phyloP scores from a whole-genome alignment of 371 early-diverging fungal species.

The Capillidium rhysosporum region DNA sequence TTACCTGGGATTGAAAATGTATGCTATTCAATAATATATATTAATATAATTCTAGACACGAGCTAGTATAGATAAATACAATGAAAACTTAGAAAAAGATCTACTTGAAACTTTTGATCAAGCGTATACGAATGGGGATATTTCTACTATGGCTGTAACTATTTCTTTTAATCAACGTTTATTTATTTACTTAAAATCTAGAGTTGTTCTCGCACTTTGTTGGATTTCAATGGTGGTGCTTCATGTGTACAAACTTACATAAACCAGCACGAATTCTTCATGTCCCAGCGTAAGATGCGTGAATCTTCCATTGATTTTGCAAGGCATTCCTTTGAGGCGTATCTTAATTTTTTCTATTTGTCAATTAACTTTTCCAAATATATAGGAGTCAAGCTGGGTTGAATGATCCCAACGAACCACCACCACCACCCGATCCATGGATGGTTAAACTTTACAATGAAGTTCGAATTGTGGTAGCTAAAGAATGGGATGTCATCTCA shows the following conservation, averaged over 20 bases:
- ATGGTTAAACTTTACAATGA: slow-evolving; percentile 63
- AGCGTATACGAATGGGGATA: slow-evolving; percentile 52
- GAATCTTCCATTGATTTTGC: slow-evolving; percentile 14
- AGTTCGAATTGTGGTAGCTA: slow-evolving; percentile 50
- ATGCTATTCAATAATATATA: slow-evolving; percentile 7
- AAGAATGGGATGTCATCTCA: slow-evolving; percentile 77
- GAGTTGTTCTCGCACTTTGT: slow-evolving; percentile 65
- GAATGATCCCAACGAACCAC: slow-evolving; percentile 24
- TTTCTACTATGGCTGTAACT: slow-evolving; percentile 38
- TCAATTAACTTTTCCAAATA: background rate
- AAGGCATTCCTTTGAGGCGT: background rate
- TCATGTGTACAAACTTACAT: slow-evolving; percentile 87
- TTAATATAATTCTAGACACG: slow-evolving; percentile 24
- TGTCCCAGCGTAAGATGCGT: slow-evolving; percentile 50
- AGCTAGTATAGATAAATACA: slow-evolving; percentile 68
- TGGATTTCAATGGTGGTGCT: slow-evolving; percentile 88
- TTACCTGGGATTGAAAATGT: slow-evolving; percentile 52
- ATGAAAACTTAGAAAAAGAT: slow-evolving; percentile 77
- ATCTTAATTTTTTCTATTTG: background rate
- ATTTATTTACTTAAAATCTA: slow-evolving; percentile 11
- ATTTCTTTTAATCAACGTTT: background rate
- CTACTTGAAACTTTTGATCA: slow-evolving; percentile 70
- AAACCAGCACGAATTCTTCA: slow-evolving; percentile 90
- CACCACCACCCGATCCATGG: slow-evolving; percentile 54
- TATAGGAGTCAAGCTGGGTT: slow-evolving; percentile 15